phyloP scores from a whole-genome alignment of 78 protist genomes.

The Goniomonas avonlea region DNA sequence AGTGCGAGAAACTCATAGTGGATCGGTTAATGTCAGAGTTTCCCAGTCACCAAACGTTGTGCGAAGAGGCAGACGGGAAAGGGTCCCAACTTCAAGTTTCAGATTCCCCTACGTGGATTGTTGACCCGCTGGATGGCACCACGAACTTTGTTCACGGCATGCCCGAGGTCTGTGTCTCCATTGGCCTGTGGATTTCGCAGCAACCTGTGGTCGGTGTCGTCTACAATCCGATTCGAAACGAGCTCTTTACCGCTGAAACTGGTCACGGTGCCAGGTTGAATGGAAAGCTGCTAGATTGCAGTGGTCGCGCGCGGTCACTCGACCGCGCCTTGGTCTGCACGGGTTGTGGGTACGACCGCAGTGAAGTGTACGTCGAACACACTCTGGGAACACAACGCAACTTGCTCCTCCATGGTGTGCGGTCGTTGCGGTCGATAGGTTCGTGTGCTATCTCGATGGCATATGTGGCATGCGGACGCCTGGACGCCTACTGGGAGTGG shows the following conservation, averaged over 20 bases:
- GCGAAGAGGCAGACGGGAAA: too few species aligned
- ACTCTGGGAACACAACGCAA: neutral
- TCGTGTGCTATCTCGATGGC: neutral
- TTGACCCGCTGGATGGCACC: constrained; percentile 11
- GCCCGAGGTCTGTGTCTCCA: neutral
- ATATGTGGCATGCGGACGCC: neutral
- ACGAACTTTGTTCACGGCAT: constrained; percentile 1
- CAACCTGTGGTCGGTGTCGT: constrained; percentile 1
- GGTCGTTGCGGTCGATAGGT: neutral
- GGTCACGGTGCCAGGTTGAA: neutral
- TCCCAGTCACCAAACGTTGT: too few species aligned
- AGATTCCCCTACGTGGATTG: too few species aligned
- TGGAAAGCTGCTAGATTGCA: neutral
- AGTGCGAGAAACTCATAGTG: too few species aligned
- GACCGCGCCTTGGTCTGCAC: neutral
- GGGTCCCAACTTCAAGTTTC: too few species aligned
- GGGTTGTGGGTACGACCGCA: neutral
- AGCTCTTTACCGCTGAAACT: neutral
- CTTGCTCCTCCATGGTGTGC: neutral
- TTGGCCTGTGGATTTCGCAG: neutral
- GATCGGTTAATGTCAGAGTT: too few species aligned
- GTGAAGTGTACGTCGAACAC: neutral
- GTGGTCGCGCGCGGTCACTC: neutral
- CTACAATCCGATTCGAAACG: neutral
- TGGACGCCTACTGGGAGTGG: neutral